A percentile compares a stretch with the other conserved stretches of the same genome.
phyloP scores from a whole-genome alignment of 2,329 filamentous ascomycete species.

The Cadophora malorum region DNA sequence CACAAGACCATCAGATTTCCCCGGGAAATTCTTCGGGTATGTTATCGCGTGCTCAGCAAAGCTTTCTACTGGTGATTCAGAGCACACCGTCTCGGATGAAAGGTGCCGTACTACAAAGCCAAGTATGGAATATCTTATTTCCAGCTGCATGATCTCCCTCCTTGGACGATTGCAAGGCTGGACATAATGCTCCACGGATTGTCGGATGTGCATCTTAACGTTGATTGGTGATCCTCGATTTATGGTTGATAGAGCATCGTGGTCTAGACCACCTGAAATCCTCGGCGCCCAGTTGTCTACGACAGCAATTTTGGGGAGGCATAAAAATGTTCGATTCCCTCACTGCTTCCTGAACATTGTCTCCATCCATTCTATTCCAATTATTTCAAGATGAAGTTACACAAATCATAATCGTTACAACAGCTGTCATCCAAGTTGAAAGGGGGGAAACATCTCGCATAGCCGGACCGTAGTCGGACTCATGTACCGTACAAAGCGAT shows the following conservation, averaged over 20 bases:
- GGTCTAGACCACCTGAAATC: background rate
- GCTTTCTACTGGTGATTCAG: background rate
- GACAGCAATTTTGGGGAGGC: background rate
- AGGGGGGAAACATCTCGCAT: too few species aligned
- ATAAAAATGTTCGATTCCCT: too few species aligned
- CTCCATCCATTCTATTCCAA: too few species aligned
- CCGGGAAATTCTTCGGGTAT: background rate
- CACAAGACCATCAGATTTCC: background rate
- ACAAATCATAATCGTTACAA: too few species aligned
- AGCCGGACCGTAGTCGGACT: too few species aligned
- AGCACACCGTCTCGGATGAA: background rate
- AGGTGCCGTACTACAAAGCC: background rate
- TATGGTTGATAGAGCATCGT: background rate
- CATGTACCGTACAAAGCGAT: too few species aligned
- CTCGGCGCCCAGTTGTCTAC: background rate
- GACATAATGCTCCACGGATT: background rate
- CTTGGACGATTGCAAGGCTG: background rate
- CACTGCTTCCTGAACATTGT: background rate
- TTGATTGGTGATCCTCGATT: background rate
- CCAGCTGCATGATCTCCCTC: background rate
- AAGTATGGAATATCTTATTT: background rate
- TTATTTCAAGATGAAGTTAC: too few species aligned
- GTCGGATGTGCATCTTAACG: background rate
- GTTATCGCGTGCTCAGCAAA: background rate
- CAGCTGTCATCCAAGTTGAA: too few species aligned